Percentiles rank a stretch among this genome's conserved stretches.
phyloP scores from a whole-genome alignment of 2,329 filamentous ascomycete species.

The Chalaropsis thielavioides region DNA sequence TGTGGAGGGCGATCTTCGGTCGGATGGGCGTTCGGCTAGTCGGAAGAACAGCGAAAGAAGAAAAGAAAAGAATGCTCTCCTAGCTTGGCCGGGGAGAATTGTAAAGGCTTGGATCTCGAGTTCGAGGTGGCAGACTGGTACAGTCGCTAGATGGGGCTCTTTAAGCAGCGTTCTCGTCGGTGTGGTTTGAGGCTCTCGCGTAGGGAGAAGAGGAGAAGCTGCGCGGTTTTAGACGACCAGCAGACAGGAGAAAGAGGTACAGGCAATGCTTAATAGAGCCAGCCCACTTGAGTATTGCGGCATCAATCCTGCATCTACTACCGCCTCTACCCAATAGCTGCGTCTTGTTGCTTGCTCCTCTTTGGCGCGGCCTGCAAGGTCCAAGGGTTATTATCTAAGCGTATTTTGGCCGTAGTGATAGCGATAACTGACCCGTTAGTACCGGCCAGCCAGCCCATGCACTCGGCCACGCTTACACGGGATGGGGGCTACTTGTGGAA shows the following conservation, averaged over 20 bases:
- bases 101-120: neutral
- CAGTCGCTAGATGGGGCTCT: too few relatives aligned
- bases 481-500: too few relatives aligned
- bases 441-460: too few relatives aligned
- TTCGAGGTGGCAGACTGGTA: neutral
- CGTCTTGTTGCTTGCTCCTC: too few relatives aligned
- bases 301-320: neutral
- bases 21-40: conserved; percentile 7
- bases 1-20: neutral
- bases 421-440: neutral
- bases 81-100: neutral
- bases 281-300: neutral
- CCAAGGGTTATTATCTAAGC: too few relatives aligned
- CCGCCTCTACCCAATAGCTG: too few relatives aligned
- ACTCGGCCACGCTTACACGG: too few relatives aligned
- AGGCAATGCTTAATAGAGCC: neutral
- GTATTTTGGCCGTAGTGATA: neutral
- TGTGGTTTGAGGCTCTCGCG: neutral
- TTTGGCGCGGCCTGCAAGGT: too few relatives aligned
- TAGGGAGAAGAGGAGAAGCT: neutral
- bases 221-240: neutral
- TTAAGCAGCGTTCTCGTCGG: neutral
- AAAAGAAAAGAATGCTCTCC: neutral
- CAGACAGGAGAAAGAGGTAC: neutral
- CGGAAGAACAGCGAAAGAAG: neutral